Evolutionary conservation across 2,329 filamentous ascomycete species (phyloP).

Genomic region (Rachicladosporium sp.): DNA sequence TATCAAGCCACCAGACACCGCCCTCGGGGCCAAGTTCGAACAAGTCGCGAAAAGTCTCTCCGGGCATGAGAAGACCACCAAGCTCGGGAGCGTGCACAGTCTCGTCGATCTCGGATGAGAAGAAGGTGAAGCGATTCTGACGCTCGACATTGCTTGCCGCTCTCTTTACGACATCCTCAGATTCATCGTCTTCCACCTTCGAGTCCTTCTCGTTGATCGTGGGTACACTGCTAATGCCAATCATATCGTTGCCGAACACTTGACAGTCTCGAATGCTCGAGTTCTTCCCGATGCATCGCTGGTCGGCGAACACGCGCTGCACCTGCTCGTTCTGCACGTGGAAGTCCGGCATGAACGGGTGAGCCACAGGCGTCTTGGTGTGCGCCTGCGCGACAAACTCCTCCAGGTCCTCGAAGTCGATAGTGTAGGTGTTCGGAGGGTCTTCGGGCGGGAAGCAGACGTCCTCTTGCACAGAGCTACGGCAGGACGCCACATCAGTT

Average conservation of each 20-base stretch:
- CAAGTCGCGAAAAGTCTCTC: constrained; percentile 77
- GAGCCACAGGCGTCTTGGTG: constrained; percentile 33
- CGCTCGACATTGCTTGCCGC: constrained; percentile 16
- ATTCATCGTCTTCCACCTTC: constrained; percentile 18
- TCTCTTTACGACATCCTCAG: constrained; percentile 13
- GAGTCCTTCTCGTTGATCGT: constrained; percentile 34
- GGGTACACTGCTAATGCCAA: constrained; percentile 16
- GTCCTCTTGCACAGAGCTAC: constrained; percentile 69
- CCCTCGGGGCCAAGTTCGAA: constrained; percentile 60
- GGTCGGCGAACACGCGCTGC: constrained; percentile 47
- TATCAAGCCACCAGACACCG: constrained; percentile 98
- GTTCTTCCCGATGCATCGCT: constrained; percentile 30
- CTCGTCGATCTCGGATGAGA: constrained; percentile 87
- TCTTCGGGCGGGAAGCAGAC: constrained; percentile 80
- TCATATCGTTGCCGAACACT: constrained; percentile 21
- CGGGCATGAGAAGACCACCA: constrained; percentile 75
- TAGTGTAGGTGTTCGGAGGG: constrained; percentile 66
- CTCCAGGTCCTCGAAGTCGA: constrained; percentile 87
- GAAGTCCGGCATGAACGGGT: constrained; percentile 25
- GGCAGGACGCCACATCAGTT: constrained; percentile 49
- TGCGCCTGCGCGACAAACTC: constrained; percentile 63
- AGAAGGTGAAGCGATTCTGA: constrained; percentile 84
- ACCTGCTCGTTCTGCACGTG: constrained; percentile 13
- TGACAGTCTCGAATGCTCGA: constrained; percentile 14
- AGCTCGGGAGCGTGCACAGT: constrained; percentile 86